Conservation (phyloP, 805 yeast species). For the Cyberlindnera galapagoensis region DNA sequence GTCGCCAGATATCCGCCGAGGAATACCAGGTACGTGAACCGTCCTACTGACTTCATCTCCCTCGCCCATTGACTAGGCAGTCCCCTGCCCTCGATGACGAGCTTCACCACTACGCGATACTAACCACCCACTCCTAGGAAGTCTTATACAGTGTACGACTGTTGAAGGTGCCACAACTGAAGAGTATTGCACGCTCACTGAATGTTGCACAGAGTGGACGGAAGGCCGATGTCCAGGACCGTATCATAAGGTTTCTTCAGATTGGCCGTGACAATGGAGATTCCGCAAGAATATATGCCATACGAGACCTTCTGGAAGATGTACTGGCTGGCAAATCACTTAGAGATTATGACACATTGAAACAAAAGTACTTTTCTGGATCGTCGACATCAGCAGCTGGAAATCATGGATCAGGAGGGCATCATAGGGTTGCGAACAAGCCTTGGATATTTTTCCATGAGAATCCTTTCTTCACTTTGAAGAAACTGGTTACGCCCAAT, state of each 20-base stretch:
- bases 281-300: conserved; percentile 36
- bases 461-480: conserved; percentile 50
- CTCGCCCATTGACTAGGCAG: too few relatives aligned
- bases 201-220: conserved; percentile 48
- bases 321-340: conserved; percentile 27
- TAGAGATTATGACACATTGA: conserved; percentile 32
- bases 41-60: too few relatives aligned
- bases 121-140: neutral
- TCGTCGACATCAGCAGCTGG: conserved; percentile 4
- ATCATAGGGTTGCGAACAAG: conserved; percentile 18
- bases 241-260: conserved; percentile 41
- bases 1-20: conserved; percentile 2
- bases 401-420: conserved; percentile 2
- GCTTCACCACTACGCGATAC: neutral
- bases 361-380: conserved; percentile 2
- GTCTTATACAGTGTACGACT: conserved; percentile 15
- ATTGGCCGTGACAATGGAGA: conserved; percentile 36
- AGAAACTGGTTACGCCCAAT: conserved; percentile 38
- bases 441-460: conserved; percentile 44
- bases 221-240: conserved; percentile 52
- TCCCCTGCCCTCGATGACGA: neutral
- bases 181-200: conserved; percentile 43
- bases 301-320: conserved; percentile 38
- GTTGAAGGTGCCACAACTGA: conserved; percentile 43
- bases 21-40: conserved; percentile 1